These are phyloP conservation scores for Peniophora sp. DNA, from an alignment of 1,284 basidiomycete genomes.

Conservation along the genomic window DNA sequence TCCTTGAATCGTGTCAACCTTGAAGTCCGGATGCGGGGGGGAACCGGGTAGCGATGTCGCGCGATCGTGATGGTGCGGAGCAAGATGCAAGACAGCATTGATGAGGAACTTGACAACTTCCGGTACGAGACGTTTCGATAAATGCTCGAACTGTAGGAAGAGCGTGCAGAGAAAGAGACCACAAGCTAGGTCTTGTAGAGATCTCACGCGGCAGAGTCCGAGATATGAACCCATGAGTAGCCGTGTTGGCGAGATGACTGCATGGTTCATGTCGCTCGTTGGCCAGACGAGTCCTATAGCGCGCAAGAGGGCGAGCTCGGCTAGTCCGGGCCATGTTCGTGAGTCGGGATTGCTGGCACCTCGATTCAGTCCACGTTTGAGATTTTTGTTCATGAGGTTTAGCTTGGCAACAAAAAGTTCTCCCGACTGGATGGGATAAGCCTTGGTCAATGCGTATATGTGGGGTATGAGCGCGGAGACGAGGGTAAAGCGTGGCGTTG, in stretches of 20 bases:
- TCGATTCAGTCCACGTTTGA: conserved; percentile 76
- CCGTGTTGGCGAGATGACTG: conserved; percentile 81
- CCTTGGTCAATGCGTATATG: conserved; percentile 70
- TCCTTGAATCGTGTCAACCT: conserved; percentile 23
- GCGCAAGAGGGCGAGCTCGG: conserved; percentile 81
- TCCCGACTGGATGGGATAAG: conserved; percentile 79
- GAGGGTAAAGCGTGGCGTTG: conserved; percentile 49
- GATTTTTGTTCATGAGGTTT: conserved; percentile 89
- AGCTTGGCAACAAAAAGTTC: conserved; percentile 81
- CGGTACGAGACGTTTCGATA: conserved; percentile 85
- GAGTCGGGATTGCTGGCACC: conserved; percentile 59
- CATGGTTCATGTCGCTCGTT: conserved; percentile 90
- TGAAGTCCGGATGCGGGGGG: conserved; percentile 72
- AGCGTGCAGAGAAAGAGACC: conserved; percentile 88
- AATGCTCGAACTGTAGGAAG: conserved; percentile 73
- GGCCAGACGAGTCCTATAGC: conserved; percentile 84
- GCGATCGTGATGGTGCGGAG: conserved; percentile 50
- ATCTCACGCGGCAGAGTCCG: conserved; percentile 74
- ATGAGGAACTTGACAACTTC: conserved; percentile 84
- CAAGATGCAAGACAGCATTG: conserved; percentile 65
- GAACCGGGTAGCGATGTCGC: conserved; percentile 47
- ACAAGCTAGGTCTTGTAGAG: conserved; percentile 68
- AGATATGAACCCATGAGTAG: conserved; percentile 91
- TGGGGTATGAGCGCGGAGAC: conserved; percentile 76
- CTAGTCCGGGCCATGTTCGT: conserved; percentile 82